Percentiles rank a stretch among this genome's conserved stretches.
phyloP scores from a whole-genome alignment of 2,329 filamentous ascomycete genomes.

The Gyromitra esculenta region DNA sequence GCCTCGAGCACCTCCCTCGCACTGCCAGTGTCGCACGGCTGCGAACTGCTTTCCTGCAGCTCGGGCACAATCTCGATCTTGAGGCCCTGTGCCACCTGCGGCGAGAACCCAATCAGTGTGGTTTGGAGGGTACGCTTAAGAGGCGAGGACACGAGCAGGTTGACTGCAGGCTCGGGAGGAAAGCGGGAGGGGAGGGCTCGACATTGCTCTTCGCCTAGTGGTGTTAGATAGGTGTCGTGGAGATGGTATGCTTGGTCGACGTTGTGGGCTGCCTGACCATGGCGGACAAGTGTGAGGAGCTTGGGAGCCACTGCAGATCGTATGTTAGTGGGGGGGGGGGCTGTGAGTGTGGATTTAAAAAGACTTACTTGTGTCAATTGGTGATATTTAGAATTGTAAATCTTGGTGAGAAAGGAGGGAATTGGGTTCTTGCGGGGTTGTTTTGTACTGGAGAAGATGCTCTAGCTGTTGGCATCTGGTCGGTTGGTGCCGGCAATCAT shows the following conservation, averaged over 20 bases:
- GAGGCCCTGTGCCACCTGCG: slow-evolving; percentile 50
- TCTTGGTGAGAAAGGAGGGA: neutral
- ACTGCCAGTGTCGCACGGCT: slow-evolving; percentile 60
- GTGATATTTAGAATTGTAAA: neutral
- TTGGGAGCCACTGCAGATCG: slow-evolving; percentile 36
- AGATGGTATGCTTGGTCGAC: slow-evolving; percentile 51
- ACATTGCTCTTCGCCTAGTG: slow-evolving; percentile 55
- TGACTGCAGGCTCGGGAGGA: slow-evolving; percentile 50
- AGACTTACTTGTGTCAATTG: slow-evolving; percentile 20
- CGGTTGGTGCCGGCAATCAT: neutral
- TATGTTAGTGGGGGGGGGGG: neutral
- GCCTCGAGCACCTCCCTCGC: slow-evolving; percentile 55
- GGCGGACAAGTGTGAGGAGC: slow-evolving; percentile 54
- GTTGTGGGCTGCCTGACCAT: slow-evolving; percentile 57
- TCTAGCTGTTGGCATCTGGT: neutral
- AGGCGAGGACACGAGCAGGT: slow-evolving; percentile 59
- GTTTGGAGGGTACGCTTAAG: slow-evolving; percentile 60
- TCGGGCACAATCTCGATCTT: slow-evolving; percentile 58
- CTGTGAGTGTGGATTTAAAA: neutral
- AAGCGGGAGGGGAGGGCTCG: slow-evolving; percentile 49
- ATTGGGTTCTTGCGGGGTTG: slow-evolving; percentile 9
- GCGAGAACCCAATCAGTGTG: slow-evolving; percentile 58
- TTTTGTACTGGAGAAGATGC: neutral
- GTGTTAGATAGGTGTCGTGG: slow-evolving; percentile 56
- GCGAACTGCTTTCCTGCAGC: slow-evolving; percentile 59